These are phyloP conservation scores for Yamadazyma sp. DNA, from an alignment of 1,139 yeast genomes.

Conservation along the genomic window DNA sequence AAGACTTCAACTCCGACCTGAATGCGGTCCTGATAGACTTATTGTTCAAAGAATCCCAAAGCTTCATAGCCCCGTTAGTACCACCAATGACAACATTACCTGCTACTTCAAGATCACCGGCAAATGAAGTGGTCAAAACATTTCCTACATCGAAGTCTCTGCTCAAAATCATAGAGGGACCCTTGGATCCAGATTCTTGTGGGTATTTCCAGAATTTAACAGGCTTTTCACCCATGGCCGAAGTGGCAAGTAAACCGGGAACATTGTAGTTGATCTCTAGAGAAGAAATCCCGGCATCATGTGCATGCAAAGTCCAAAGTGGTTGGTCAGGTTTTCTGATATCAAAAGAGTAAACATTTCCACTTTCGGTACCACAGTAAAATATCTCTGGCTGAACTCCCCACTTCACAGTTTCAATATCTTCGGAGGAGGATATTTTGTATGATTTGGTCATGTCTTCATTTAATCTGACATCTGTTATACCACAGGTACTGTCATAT, in stretches of 20 bases:
- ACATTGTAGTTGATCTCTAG: slow-evolving; percentile 67
- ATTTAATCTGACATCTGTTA: slow-evolving; percentile 83
- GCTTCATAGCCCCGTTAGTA: slow-evolving; percentile 75
- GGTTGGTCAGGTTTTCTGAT: slow-evolving; percentile 70
- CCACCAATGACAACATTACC: slow-evolving; percentile 90
- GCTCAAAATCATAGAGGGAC: slow-evolving; percentile 87
- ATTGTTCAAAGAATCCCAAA: slow-evolving; percentile 92
- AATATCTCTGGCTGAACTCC: slow-evolving; percentile 60
- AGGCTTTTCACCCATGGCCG: slow-evolving; percentile 87
- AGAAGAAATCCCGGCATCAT: slow-evolving; percentile 88
- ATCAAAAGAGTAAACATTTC: slow-evolving; percentile 87
- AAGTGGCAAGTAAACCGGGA: slow-evolving; percentile 77
- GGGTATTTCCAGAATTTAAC: slow-evolving; percentile 87
- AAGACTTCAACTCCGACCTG: slow-evolving; percentile 51
- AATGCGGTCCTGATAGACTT: slow-evolving; percentile 72
- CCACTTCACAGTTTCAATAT: slow-evolving; percentile 84
- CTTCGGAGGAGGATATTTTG: slow-evolving; percentile 66
- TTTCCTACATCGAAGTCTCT: slow-evolving; percentile 96
- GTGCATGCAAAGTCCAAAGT: slow-evolving; percentile 95
- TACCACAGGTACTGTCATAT: slow-evolving; percentile 77
- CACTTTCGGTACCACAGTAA: slow-evolving; percentile 90
- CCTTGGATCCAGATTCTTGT: slow-evolving; percentile 26
- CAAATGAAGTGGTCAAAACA: slow-evolving; percentile 79
- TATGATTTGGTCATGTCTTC: slow-evolving; percentile 65
- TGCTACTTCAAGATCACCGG: slow-evolving; percentile 83